Evolutionary conservation across 495 filamentous ascomycete species (phyloP), one percentile per base, ranked within the genome.

Genomic region (Hypoxylon intermedium): DNA sequence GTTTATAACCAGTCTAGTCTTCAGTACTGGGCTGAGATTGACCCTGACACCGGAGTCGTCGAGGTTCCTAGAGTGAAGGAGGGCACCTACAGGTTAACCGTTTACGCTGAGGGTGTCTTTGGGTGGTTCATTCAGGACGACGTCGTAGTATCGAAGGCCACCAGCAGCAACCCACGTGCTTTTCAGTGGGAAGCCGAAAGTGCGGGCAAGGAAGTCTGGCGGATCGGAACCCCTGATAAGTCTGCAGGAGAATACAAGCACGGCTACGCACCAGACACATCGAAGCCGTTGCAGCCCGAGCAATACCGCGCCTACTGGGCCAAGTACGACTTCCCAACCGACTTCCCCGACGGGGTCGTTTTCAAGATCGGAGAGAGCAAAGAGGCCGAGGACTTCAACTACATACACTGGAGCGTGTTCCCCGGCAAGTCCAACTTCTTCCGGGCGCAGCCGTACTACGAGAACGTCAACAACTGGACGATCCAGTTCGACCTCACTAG

Each of bases 261-360:
- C 57, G 82, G 82, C n/a, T 60, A 74, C 43, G 72, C 70, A 6
- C 72, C 60, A 1, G 78, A 80, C 24, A 42, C 51, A 0, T 75
- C 75, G 7, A 77, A 78, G 23, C 78, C 82, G 2, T 60, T 80
- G 2, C 72, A 77, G 13, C 81, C 79, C 1, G 75, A 68, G 1
- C 74, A 85, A 56, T 76, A 83, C 62, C 72, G 75, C n/a, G 75
- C 82, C 57, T 85, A 82, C 69, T 85, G 78, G 80, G 83, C 68
- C 0, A 72, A 73, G 1, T 83, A 84, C 58, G 80, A 85, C 61
- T 85, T 80, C 74, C 71, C 73, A 0, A 58, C 48, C 1, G 81
- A 86, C 36, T 84, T 83, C 63, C 82, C 82, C 0, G 20, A 74
- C 0, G 80, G 80, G 4, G 74, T 84, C 6, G 69, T 72, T 30